Evolutionary conservation across 2,329 filamentous ascomycete genomes (phyloP).

Genomic region (Penicillium corylophilum): DNA sequence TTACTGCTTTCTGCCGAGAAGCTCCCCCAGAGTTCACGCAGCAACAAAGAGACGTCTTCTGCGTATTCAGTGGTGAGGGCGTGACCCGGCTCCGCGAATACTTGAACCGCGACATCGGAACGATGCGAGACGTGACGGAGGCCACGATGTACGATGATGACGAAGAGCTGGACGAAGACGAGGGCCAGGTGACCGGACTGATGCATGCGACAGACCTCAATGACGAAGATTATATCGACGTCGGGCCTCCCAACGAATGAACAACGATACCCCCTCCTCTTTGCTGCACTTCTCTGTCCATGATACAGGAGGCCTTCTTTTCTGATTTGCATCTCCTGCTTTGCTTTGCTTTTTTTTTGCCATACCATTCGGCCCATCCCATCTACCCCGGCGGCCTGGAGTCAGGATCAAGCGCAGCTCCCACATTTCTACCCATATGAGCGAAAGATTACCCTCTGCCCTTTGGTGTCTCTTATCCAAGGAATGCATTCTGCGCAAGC

Average conservation of each 20-base stretch:
- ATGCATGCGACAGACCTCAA: conserved; percentile 44
- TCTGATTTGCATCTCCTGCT: conserved; percentile 8
- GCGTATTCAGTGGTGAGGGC: conserved; percentile 89
- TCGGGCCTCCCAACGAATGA: conserved; percentile 35
- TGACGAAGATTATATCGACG: conserved; percentile 43
- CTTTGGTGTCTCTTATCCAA: conserved; percentile 20
- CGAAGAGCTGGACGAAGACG: conserved; percentile 45
- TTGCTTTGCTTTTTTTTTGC: conserved; percentile 5
- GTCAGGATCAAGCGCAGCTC: conserved; percentile 15
- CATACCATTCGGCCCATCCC: background rate
- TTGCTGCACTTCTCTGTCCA: conserved; percentile 15
- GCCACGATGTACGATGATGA: conserved; percentile 47
- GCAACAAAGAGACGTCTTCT: conserved; percentile 93
- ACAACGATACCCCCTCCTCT: conserved; percentile 31
- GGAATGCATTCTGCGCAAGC: conserved; percentile 32
- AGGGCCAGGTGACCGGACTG: conserved; percentile 42
- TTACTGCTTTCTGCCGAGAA: conserved; percentile 80
- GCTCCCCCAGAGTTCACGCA: conserved; percentile 91
- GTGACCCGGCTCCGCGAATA: conserved; percentile 75
- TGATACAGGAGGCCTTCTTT: conserved; percentile 11
- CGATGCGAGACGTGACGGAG: conserved; percentile 34
- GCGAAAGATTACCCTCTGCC: conserved; percentile 20
- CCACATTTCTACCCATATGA: conserved; percentile 27
- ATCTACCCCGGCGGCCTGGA: background rate
- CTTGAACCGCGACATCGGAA: conserved; percentile 57